A percentile compares a stretch with the other conserved stretches of the same genome.
Evolutionary conservation across 2,329 filamentous ascomycete genomes (phyloP).

Genomic region (Tolypocladium sp.): DNA sequence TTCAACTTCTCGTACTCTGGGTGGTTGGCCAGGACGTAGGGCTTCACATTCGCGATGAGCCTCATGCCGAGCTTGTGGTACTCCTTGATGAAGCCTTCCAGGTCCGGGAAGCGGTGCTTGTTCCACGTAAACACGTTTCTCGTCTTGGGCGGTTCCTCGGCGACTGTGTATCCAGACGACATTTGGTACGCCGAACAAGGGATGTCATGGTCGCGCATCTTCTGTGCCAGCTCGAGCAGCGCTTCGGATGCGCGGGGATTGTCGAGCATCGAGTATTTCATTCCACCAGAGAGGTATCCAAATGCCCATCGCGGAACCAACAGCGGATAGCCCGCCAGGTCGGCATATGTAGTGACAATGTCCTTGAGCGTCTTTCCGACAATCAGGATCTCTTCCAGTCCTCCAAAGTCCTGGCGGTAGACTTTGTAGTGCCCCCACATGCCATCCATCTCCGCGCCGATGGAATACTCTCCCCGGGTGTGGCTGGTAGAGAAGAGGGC

Average conservation of each 20-base stretch:
- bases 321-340: not conserved
- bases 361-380: not conserved
- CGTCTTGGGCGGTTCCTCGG: not conserved
- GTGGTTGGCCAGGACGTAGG: conserved; percentile 59
- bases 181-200: not conserved
- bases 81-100: conserved; percentile 50
- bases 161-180: not conserved
- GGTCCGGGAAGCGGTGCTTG: conserved; percentile 58
- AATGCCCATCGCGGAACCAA: not conserved
- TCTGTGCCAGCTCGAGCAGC: not conserved
- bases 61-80: conserved; percentile 58
- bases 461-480: not conserved
- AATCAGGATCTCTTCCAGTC: not conserved
- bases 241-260: not conserved
- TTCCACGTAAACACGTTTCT: conserved; percentile 47
- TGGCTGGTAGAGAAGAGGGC: not conserved
- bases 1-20: conserved; percentile 55
- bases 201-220: not conserved
- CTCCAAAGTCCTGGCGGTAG: not conserved
- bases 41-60: conserved; percentile 64
- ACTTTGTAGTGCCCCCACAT: not conserved
- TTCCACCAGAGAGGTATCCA: not conserved
- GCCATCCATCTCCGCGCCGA: not conserved
- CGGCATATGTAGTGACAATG: not conserved
- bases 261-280: not conserved